Evolutionary conservation across 768 basidiomycete species (phyloP).

Genomic region (Cystoderma amianthinum): DNA sequence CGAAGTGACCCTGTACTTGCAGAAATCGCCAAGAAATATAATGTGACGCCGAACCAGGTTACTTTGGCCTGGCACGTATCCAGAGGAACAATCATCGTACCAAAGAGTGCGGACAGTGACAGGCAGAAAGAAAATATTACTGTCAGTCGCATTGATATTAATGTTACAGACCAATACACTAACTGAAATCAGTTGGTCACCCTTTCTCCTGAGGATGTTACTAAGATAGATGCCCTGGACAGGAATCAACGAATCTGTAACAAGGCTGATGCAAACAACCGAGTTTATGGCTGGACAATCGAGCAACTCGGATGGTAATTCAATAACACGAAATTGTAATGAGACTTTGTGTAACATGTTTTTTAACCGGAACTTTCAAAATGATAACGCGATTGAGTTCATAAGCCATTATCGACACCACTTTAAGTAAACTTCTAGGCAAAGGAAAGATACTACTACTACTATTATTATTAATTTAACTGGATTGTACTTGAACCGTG

Average conservation of each 20-base stretch:
- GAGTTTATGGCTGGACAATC: conserved; percentile 29
- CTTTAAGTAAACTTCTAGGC: no score
- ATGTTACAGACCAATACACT: no score
- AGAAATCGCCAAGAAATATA: conserved; percentile 40
- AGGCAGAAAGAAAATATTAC: conserved; percentile 44
- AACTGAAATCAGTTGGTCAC: conserved; percentile 31
- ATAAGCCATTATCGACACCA: neutral
- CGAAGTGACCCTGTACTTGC: conserved; percentile 37
- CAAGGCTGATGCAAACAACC: conserved; percentile 22
- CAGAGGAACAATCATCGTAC: conserved; percentile 34
- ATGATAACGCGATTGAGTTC: no score
- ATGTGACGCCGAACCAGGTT: conserved; percentile 37
- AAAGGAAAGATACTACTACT: no score
- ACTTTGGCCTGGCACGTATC: conserved; percentile 46
- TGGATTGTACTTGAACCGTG: neutral
- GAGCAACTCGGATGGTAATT: conserved; percentile 32
- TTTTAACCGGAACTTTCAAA: no score
- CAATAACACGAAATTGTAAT: neutral
- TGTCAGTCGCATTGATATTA: conserved; percentile 25
- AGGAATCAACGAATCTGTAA: conserved; percentile 33
- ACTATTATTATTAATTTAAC: no score
- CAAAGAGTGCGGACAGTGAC: conserved; percentile 38
- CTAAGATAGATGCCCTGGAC: conserved; percentile 37
- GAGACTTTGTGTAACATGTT: no score
- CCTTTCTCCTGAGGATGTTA: conserved; percentile 32